A percentile compares a stretch with the other conserved stretches of the same genome.
These are phyloP conservation scores for Prunus yedoensis DNA, from an alignment of 331 rosid genomes.

Conservation along the genomic window DNA sequence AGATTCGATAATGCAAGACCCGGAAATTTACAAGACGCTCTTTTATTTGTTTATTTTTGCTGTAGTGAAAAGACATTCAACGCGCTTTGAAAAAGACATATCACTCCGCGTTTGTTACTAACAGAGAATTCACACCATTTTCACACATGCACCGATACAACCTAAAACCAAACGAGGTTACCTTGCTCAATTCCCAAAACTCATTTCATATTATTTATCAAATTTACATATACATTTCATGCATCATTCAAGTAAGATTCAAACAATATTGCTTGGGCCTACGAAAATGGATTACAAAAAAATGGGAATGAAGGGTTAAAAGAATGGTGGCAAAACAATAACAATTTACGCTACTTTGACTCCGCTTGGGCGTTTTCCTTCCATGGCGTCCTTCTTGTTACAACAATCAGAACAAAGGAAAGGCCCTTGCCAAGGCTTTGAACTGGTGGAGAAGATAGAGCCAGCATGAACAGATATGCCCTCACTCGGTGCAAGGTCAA, in stretches of 20 bases:
- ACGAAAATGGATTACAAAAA: constrained; percentile 28
- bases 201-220: constrained; percentile 30
- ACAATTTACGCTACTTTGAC: constrained; percentile 66
- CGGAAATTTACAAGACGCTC: too few relatives aligned
- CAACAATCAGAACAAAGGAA: constrained; percentile 84
- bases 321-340: constrained; percentile 28
- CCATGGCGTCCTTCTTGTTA: constrained; percentile 94
- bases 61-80: too few relatives aligned
- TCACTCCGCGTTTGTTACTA: too few relatives aligned
- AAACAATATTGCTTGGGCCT: constrained; percentile 47
- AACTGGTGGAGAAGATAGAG: constrained; percentile 78
- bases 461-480: constrained; percentile 92
- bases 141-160: not conserved
- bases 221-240: constrained; percentile 41
- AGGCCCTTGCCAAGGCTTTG: constrained; percentile 98
- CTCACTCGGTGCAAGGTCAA: constrained; percentile 80
- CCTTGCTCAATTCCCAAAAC: constrained; percentile 20
- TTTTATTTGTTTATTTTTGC: too few relatives aligned
- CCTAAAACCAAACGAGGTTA: not conserved
- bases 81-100: too few relatives aligned
- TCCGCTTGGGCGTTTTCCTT: constrained; percentile 91
- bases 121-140: not conserved
- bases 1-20: too few relatives aligned
- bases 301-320: constrained; percentile 24
- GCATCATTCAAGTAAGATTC: constrained; percentile 45